phyloP scores from a whole-genome alignment of 2,329 filamentous ascomycete genomes.

The Calcarisporium arbuscula region DNA sequence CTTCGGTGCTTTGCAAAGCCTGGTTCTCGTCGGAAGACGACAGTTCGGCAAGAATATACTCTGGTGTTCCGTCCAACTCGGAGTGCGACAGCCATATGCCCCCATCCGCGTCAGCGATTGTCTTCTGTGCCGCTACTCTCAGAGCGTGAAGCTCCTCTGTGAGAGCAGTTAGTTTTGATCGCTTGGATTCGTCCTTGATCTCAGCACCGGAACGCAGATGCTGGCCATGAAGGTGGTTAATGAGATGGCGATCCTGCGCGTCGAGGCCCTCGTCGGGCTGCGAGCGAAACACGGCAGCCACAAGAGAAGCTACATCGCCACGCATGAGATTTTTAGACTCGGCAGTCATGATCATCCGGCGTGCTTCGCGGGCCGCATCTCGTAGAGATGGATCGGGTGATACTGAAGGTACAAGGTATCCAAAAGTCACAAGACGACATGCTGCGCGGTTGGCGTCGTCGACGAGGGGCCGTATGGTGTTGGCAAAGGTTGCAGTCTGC shows the following conservation, averaged over 20 bases:
- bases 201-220: conserved; percentile 20
- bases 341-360: conserved; percentile 15
- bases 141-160: background rate
- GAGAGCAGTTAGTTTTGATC: too few species aligned
- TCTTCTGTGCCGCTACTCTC: background rate
- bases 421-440: conserved; percentile 11
- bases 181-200: conserved; percentile 14
- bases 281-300: conserved; percentile 13
- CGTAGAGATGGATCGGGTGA: conserved; percentile 16
- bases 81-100: conserved; percentile 18
- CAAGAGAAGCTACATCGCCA: conserved; percentile 16
- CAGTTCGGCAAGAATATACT: too few species aligned
- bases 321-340: conserved; percentile 15
- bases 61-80: too few species aligned
- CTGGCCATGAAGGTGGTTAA: conserved; percentile 18
- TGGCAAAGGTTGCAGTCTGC: conserved; percentile 16
- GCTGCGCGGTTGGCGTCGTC: conserved; percentile 15
- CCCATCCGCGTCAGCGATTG: conserved; percentile 3
- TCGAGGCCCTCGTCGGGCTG: conserved; percentile 13
- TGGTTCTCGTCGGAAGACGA: too few species aligned
- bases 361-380: conserved; percentile 19
- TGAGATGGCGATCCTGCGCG: conserved; percentile 15
- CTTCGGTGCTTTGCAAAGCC: too few species aligned
- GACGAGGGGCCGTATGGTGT: conserved; percentile 14
- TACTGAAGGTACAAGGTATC: conserved; percentile 18